These are phyloP conservation scores for Ganoderma multipileum DNA, from an alignment of 1,284 basidiomycete species.

Conservation along the genomic window DNA sequence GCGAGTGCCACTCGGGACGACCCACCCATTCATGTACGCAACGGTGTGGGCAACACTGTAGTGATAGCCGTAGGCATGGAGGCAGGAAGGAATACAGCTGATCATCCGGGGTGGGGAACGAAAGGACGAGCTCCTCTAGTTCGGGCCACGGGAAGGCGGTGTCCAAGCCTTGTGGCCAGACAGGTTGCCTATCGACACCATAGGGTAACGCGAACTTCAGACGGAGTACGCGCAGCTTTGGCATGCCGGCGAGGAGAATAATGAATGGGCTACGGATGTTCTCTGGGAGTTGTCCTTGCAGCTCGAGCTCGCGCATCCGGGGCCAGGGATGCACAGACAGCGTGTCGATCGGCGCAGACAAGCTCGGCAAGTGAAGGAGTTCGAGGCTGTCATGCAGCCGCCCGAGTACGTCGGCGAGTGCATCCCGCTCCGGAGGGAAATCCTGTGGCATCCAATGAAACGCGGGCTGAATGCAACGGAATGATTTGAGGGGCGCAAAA, in stretches of 20 bases:
- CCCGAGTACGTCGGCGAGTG: neutral
- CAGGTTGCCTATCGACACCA: neutral
- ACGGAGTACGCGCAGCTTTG: neutral
- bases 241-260: neutral
- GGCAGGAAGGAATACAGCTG: constrained; percentile 7
- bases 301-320: neutral
- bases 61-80: neutral
- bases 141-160: constrained; percentile 14
- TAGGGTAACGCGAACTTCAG: neutral
- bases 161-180: too few relatives aligned
- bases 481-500: neutral
- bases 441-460: neutral
- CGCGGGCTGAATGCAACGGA: neutral
- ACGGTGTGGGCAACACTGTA: neutral
- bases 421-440: neutral
- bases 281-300: neutral
- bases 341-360: neutral
- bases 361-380: neutral
- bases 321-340: neutral
- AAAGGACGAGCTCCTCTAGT: neutral
- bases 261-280: neutral
- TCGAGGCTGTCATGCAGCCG: neutral
- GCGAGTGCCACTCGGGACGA: neutral
- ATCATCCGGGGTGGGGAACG: neutral
- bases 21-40: neutral